Evolutionary conservation across 495 filamentous ascomycete species (phyloP).

Genomic region (Talaromyces adpressus): DNA sequence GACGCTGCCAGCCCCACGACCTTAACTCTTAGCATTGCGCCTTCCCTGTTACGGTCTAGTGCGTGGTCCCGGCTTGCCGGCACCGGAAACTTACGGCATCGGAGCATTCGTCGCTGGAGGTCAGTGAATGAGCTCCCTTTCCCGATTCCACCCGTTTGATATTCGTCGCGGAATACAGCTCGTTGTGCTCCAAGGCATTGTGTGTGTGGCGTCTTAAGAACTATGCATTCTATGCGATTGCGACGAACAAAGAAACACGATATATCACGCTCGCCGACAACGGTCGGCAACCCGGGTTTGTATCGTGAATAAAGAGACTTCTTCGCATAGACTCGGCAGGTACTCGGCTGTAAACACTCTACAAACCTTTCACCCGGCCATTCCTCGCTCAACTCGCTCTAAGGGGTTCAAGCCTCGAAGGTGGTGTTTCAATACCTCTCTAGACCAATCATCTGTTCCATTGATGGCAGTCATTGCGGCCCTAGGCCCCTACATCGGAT

Average conservation of each 20-base stretch:
- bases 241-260: too few species aligned
- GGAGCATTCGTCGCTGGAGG: background rate
- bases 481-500: background rate
- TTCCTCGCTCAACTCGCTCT: background rate
- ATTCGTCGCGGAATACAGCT: background rate
- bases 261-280: too few species aligned
- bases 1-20: slow-evolving; percentile 2
- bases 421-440: background rate
- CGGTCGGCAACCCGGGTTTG: too few species aligned
- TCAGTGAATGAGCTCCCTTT: background rate
- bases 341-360: background rate
- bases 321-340: background rate
- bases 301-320: too few species aligned
- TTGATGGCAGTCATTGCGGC: background rate
- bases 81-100: slow-evolving; percentile 1
- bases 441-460: background rate
- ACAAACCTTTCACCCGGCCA: background rate
- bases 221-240: too few species aligned
- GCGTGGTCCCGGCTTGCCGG: slow-evolving; percentile 1
- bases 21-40: background rate
- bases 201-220: too few species aligned
- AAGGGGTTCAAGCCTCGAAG: background rate
- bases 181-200: too few species aligned
- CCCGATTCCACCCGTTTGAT: slow-evolving; percentile 3
- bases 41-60: background rate